Evolutionary conservation across 2,329 filamentous ascomycete species (phyloP).

Genomic region (Ophiostoma novo-ulmi): DNA sequence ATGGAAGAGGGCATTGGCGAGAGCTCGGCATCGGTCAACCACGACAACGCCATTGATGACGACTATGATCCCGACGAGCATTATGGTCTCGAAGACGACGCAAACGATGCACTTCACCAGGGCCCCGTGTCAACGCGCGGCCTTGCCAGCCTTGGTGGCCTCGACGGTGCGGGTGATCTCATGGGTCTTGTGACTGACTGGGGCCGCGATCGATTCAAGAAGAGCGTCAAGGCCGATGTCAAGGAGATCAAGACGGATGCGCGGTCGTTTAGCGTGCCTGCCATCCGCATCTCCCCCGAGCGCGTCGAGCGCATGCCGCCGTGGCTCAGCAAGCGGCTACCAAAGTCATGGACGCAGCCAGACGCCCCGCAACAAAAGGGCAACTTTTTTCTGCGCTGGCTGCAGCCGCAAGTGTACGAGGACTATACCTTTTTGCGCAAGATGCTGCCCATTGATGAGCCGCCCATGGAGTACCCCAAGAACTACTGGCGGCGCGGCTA

Average conservation of each 20-base stretch:
- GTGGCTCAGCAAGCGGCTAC: neutral
- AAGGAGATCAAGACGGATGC: conserved; percentile 27
- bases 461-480: conserved; percentile 25
- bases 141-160: conserved; percentile 30
- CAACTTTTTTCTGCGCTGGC: conserved; percentile 49
- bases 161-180: conserved; percentile 33
- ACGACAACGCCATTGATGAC: conserved; percentile 10
- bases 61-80: neutral
- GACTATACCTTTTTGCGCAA: conserved; percentile 55
- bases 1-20: conserved; percentile 28
- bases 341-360: neutral
- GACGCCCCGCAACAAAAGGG: conserved; percentile 33
- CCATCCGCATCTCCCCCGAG: neutral
- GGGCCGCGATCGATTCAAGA: conserved; percentile 27
- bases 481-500: conserved; percentile 59
- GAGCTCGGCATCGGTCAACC: neutral
- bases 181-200: conserved; percentile 29
- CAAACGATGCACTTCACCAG: conserved; percentile 33
- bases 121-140: conserved; percentile 25
- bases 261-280: conserved; percentile 29
- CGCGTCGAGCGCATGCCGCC: neutral
- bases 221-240: conserved; percentile 27
- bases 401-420: conserved; percentile 55
- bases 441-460: conserved; percentile 25
- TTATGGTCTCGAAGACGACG: conserved; percentile 37